These are phyloP conservation scores for Vicia faba DNA, from an alignment of 306 rosid genomes.

Conservation along the genomic window DNA sequence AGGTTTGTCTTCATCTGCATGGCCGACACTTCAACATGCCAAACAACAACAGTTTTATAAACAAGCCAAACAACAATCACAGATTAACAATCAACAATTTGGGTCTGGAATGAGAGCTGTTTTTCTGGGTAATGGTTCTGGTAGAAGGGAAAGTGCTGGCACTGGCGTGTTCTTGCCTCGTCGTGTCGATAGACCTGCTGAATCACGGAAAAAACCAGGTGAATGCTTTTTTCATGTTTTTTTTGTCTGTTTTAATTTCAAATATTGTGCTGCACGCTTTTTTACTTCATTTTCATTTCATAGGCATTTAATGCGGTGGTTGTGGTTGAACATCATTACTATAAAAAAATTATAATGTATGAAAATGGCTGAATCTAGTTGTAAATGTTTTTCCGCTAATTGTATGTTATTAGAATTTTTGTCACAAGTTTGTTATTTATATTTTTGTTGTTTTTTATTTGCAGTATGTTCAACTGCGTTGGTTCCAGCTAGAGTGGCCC, in stretches of 20 bases:
- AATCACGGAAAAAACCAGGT: constrained; percentile 63
- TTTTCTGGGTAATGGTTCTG: constrained; percentile 44
- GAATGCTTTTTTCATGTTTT: neutral
- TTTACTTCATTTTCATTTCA: neutral
- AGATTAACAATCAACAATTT: constrained; percentile 27
- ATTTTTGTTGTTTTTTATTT: neutral
- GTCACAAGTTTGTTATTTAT: no score
- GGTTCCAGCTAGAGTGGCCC: constrained; percentile 79
- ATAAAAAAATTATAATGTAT: neutral
- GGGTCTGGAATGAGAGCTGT: constrained; percentile 61
- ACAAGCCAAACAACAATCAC: constrained; percentile 41
- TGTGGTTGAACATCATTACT: constrained; percentile 28
- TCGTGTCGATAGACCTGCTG: constrained; percentile 46
- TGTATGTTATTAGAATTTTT: neutral
- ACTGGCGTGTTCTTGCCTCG: constrained; percentile 95
- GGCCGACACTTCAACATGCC: constrained; percentile 70
- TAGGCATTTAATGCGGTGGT: constrained; percentile 10
- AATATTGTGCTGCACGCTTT: neutral
- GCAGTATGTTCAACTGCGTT: constrained; percentile 74
- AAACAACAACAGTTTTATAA: constrained; percentile 37
- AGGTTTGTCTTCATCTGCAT: constrained; percentile 60
- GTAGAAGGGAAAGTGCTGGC: constrained; percentile 62
- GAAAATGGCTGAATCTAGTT: neutral
- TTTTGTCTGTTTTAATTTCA: neutral
- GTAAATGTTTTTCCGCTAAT: constrained; percentile 24